Base-by-base conservation (phyloP, 1,139 yeast species). In the Pichia terricola region DNA sequence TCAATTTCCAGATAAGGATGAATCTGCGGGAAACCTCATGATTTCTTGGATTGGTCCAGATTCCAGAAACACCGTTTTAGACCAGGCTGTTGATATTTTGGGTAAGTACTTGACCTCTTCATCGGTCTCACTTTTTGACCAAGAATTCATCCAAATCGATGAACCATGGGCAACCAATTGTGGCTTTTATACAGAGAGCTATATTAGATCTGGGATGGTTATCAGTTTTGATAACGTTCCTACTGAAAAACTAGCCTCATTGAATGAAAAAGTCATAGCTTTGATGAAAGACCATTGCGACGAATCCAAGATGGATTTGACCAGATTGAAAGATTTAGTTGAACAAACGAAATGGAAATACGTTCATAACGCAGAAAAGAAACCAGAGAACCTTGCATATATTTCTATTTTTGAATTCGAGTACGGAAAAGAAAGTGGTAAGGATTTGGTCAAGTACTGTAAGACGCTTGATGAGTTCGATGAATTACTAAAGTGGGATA, bases 1-100 rank as follows among this genome's bases (percentile, higher is more conserved):
- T 32, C 82, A 79, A 48, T 91, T 91, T 58, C 96, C 98, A 1
- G 97, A 91, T 54, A 73, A 77, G 45, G 96, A 88, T 58, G 96
- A 88, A 61, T 72, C 85, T 5, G 77, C 79, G 64, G 95, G 96
- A 31, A 95, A 86, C 55, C 60, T 86, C 1, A 60, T 74, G 32
- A 65, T 91, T 34, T 68, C 84, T 3, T 91, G 96, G 94, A 72
- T 86, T 44, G 97, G 97, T 8, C 95, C 95, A 3, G 64, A 68
- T 22, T 74, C 75, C 31, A 60, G 65, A 22, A 78, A 82, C 40
- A 60, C 69, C 22, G 59, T 79, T 26, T 65, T 66, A 10, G 80
- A 77, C 55, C 69, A 78, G 37, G 96, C 96, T 0, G 61, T 85
- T 16, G 85, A 84, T 41, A 71, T 83, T 50, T 53, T 89, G 9